These are phyloP conservation scores for Euryodendron excelsum DNA, from an alignment of 148 eudicot genomes.

Conservation along the genomic window DNA sequence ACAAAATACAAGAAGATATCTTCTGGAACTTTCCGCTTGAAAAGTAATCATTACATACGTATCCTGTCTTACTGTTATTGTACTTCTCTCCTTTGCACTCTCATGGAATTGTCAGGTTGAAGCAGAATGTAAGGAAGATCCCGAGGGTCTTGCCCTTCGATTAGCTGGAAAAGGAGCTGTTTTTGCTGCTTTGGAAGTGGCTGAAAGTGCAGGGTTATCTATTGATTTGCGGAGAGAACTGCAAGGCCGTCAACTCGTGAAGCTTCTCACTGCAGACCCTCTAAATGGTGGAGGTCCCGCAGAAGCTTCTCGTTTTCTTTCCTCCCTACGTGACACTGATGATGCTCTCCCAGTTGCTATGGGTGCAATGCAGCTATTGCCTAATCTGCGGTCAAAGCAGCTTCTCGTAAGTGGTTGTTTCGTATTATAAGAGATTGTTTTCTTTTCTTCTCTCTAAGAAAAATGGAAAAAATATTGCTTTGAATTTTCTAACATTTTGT, in stretches of 20 bases:
- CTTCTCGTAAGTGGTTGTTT: constrained; percentile 67
- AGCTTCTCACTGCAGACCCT: constrained; percentile 96
- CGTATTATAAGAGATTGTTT: neutral
- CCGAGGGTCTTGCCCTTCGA: constrained; percentile 94
- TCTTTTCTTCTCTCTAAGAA: neutral
- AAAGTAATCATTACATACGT: neutral
- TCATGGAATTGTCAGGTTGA: constrained; percentile 58
- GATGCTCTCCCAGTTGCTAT: constrained; percentile 97
- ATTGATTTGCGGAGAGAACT: constrained; percentile 91
- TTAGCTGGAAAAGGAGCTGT: constrained; percentile 98
- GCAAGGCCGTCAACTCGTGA: constrained; percentile 96
- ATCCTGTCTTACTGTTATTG: constrained; percentile 5
- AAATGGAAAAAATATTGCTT: neutral
- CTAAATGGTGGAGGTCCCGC: constrained; percentile 98
- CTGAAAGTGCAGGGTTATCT: constrained; percentile 94
- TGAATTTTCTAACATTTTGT: neutral
- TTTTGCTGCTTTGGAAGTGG: constrained; percentile 96
- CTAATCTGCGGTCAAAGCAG: constrained; percentile 88
- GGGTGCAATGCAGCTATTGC: constrained; percentile 99
- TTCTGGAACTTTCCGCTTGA: neutral
- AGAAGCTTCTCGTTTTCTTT: constrained; percentile 97
- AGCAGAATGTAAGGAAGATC: constrained; percentile 86
- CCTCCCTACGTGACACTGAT: constrained; percentile 83
- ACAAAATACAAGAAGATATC: neutral
- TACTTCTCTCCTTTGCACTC: neutral